Conservation (phyloP, 257 asterid species). For the Leonotis leonurus region DNA sequence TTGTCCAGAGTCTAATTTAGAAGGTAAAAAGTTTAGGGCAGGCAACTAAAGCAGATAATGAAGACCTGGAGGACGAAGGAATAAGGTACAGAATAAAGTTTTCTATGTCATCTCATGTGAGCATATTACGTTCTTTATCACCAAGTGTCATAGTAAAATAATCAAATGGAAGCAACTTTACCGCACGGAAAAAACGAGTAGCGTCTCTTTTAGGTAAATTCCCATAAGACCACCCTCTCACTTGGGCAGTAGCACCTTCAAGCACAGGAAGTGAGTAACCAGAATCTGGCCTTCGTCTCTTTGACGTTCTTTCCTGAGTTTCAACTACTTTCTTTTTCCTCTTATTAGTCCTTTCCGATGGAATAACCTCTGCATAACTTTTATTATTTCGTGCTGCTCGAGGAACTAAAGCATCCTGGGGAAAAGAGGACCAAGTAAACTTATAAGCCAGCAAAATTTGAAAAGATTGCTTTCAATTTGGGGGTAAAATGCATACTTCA, state of each 20-base stretch:
- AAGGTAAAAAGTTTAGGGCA: not conserved
- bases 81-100: not conserved
- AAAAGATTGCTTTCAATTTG: constrained; percentile 14
- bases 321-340: constrained; percentile 82
- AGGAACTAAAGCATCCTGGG: constrained; percentile 88
- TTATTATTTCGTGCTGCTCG: constrained; percentile 92
- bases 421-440: constrained; percentile 11
- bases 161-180: constrained; percentile 26
- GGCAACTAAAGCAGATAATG: not conserved
- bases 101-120: not conserved
- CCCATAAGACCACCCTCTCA: constrained; percentile 94
- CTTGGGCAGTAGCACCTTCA: constrained; percentile 97
- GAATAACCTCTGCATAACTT: constrained; percentile 85
- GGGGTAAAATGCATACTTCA: constrained; percentile 45
- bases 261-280: constrained; percentile 61
- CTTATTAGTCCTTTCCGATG: constrained; percentile 56
- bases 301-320: constrained; percentile 65
- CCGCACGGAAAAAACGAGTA: constrained; percentile 87
- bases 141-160: not conserved
- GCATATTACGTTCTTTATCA: not conserved
- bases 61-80: not conserved
- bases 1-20: not conserved
- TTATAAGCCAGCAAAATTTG: constrained; percentile 1
- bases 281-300: constrained; percentile 80
- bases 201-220: constrained; percentile 95